Evolutionary conservation across 2,329 filamentous ascomycete genomes (phyloP).

Genomic region (Aspergillus chevalieri): DNA sequence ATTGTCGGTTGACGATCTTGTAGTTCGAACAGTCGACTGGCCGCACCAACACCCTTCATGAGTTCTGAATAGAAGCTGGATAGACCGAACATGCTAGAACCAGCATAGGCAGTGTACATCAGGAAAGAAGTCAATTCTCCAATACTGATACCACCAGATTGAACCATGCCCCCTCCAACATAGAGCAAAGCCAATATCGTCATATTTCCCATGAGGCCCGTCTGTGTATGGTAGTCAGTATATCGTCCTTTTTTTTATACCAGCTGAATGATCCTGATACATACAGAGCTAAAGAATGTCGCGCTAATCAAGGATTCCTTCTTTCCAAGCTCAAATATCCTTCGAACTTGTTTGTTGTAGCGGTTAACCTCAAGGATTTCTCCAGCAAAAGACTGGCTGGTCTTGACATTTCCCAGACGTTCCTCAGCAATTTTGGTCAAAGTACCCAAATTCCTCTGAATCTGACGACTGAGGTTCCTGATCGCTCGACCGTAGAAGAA

Average conservation of each 20-base stretch:
- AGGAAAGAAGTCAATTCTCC: conserved; percentile 93
- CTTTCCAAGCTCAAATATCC: conserved; percentile 84
- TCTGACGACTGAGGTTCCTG: conserved; percentile 80
- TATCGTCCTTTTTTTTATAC: background rate
- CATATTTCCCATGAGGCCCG: conserved; percentile 91
- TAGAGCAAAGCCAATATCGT: conserved; percentile 87
- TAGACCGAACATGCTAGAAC: conserved; percentile 84
- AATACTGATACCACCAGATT: conserved; percentile 75
- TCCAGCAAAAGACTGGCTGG: conserved; percentile 90
- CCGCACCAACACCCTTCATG: conserved; percentile 97
- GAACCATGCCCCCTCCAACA: conserved; percentile 84
- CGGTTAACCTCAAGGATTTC: conserved; percentile 84
- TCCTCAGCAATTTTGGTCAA: conserved; percentile 97
- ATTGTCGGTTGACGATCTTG: conserved; percentile 85
- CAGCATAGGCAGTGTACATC: conserved; percentile 91
- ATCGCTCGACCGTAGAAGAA: conserved; percentile 89
- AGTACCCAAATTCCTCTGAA: conserved; percentile 87
- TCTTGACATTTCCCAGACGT: conserved; percentile 92
- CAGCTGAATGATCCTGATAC: conserved; percentile 11
- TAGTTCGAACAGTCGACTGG: conserved; percentile 91
- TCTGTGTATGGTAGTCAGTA: conserved; percentile 46
- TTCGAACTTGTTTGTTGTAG: conserved; percentile 87
- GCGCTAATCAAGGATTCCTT: conserved; percentile 83
- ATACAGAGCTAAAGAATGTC: conserved; percentile 69
- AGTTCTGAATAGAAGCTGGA: conserved; percentile 96